Base-by-base conservation (phyloP, 2,329 filamentous ascomycete species). In the Fusarium sp. region DNA sequence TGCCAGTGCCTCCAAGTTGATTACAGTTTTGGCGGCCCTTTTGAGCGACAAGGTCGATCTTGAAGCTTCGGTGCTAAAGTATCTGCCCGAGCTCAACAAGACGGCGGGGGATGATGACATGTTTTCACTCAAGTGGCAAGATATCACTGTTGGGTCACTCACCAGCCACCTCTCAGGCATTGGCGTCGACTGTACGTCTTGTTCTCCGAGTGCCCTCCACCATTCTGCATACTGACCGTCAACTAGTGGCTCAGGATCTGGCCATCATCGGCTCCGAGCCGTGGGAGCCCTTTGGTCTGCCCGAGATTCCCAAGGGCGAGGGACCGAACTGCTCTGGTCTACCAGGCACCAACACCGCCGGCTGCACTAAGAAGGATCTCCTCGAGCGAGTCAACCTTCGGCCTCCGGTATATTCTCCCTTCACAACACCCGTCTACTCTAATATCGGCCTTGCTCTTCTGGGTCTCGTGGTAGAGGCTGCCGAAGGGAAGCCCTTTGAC, bases 401-500 rank as follows among this genome's bases (percentile, higher is more conserved):
- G 9, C 66, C 70, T 31, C 80, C 81, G 0, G 70, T 76, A 2
- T 82, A 79, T 46, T 65, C 71, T 0, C 76, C 81, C 0, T 80
- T 78, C 60, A 73, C 76, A 0, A 77, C 72, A 3, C 80, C 82
- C 0, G 71, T 76, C 3, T 85, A 85, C 66, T 80, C 81, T 25
- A 83, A 84, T 60, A 70, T 77, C 4, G 80, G 74, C 1, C 79
- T 80, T 17, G 70, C 76, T 1, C 53, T 82, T 3, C 74, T 84
- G 1, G 79, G 78, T 3, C 69, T 79, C 1, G 78, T 78, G 0
- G 70, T 84, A 1, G 78, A 82, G 55, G 74, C 74, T 6, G 73
- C 79, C 0, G 79, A 78, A 1, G 76, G 77, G 4, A 75, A 74
- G 42, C 61, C 75, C 0, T 77, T 79, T 15, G 68, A 71, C 1